Conservation (phyloP, 768 basidiomycete species). For the Galerina sulciceps region DNA sequence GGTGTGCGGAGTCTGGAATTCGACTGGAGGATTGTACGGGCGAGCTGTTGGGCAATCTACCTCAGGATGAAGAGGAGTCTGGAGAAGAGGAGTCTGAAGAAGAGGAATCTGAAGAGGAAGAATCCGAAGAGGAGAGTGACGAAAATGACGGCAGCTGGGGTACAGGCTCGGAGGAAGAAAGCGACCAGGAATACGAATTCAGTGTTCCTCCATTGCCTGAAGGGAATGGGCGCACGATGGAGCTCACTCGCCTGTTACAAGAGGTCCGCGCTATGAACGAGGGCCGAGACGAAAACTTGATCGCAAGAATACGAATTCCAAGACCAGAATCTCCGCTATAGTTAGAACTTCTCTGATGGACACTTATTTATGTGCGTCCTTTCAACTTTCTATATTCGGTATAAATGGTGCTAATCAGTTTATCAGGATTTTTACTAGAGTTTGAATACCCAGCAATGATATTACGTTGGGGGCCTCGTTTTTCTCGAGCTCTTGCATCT, state of each 20-base stretch:
- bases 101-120: slow-evolving; percentile 32
- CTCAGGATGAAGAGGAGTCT: slow-evolving; percentile 34
- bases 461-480: no score
- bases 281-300: slow-evolving; percentile 44
- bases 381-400: no score
- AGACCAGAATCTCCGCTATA: slow-evolving; percentile 13
- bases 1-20: slow-evolving; percentile 51
- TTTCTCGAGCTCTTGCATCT: no score
- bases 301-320: slow-evolving; percentile 23
- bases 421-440: no score
- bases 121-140: slow-evolving; percentile 34
- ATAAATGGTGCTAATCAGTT: no score
- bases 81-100: slow-evolving; percentile 28
- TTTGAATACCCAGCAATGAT: no score
- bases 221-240: slow-evolving; percentile 35
- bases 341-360: neutral
- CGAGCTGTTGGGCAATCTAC: slow-evolving; percentile 56
- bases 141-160: slow-evolving; percentile 31
- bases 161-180: slow-evolving; percentile 34
- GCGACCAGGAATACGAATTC: slow-evolving; percentile 28
- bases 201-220: slow-evolving; percentile 31
- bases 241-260: slow-evolving; percentile 58
- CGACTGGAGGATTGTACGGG: slow-evolving; percentile 82
- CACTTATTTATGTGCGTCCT: no score
- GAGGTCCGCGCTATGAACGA: slow-evolving; percentile 59